These are phyloP conservation scores for Malus hybrid DNA, from an alignment of 331 rosid species.

Conservation along the genomic window DNA sequence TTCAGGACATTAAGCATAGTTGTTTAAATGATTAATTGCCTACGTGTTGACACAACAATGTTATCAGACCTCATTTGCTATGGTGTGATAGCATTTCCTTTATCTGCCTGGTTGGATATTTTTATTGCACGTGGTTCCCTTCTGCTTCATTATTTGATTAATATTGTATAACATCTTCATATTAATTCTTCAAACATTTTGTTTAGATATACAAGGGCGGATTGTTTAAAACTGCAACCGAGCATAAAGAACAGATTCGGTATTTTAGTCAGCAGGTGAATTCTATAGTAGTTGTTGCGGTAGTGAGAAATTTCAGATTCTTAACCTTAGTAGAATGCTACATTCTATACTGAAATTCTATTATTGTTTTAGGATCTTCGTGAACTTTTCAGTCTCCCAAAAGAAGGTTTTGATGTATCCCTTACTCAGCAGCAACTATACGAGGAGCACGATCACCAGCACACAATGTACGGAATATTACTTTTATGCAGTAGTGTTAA, in stretches of 20 bases:
- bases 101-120: background rate
- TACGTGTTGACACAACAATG: background rate
- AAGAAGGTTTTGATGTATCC: slow-evolving; percentile 89
- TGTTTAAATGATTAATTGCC: background rate
- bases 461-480: slow-evolving; percentile 43
- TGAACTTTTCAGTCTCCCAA: slow-evolving; percentile 75
- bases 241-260: slow-evolving; percentile 88
- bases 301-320: background rate
- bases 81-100: background rate
- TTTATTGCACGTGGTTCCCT: background rate
- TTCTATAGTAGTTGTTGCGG: background rate
- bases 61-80: background rate
- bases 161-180: background rate
- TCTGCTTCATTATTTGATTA: background rate
- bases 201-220: slow-evolving; percentile 82
- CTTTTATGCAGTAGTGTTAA: background rate
- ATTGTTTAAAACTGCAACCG: slow-evolving; percentile 81
- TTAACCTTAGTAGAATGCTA: background rate
- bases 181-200: slow-evolving; percentile 12
- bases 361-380: no score
- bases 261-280: slow-evolving; percentile 91
- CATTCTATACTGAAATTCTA: background rate
- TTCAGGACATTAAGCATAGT: background rate
- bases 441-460: slow-evolving; percentile 69
- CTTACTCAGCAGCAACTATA: slow-evolving; percentile 79